phyloP scores from a whole-genome alignment of 148 eudicot species.

The Cornus florida region DNA sequence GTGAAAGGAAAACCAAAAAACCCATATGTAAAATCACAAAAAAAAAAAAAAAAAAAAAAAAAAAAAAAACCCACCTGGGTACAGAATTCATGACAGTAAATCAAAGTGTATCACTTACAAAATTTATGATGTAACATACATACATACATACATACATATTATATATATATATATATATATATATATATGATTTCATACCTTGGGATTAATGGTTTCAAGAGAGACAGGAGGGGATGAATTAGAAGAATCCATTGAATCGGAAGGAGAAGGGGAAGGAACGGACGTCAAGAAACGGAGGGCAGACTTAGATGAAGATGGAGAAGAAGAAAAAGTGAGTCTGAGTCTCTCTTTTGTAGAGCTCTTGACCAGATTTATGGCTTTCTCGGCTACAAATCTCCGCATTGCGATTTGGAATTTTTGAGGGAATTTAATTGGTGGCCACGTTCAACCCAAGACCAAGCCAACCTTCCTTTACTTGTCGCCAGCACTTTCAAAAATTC shows the following conservation, averaged over 20 bases:
- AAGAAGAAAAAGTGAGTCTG: conserved; percentile 1
- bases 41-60: too few relatives aligned
- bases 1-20: too few relatives aligned
- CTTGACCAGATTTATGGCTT: conserved; percentile 19
- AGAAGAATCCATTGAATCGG: conserved; percentile 30
- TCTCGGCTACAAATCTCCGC: conserved; percentile 57
- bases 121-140: too few relatives aligned
- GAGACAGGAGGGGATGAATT: conserved; percentile 34
- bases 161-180: neutral
- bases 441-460: too few relatives aligned
- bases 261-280: conserved; percentile 11
- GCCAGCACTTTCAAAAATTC: too few relatives aligned
- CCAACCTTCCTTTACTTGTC: too few relatives aligned
- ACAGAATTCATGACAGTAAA: too few relatives aligned
- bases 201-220: conserved; percentile 55
- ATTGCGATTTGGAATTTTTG: conserved; percentile 15
- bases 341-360: neutral
- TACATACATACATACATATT: neutral
- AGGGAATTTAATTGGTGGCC: neutral
- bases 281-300: conserved; percentile 12
- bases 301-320: conserved; percentile 4
- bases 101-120: too few relatives aligned
- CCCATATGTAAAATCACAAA: too few relatives aligned
- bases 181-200: conserved; percentile 47
- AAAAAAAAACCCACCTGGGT: too few relatives aligned